Conservation (phyloP, 805 yeast species). For the Suhomyces pyralidae region DNA sequence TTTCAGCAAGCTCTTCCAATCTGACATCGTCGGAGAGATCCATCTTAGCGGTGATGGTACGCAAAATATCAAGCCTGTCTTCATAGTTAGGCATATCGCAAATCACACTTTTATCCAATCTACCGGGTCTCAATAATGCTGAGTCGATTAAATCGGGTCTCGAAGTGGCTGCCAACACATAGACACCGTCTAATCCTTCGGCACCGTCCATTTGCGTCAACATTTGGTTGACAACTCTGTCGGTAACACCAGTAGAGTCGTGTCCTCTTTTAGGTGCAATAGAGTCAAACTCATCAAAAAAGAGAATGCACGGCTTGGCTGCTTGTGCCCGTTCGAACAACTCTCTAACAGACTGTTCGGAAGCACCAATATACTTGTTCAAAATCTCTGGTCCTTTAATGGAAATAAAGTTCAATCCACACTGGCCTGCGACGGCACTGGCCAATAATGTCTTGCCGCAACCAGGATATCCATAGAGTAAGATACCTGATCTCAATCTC, state of each 20-base stretch:
- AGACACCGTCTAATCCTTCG: slow-evolving; percentile 90
- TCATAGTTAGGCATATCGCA: slow-evolving; percentile 79
- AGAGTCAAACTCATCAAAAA: slow-evolving; percentile 95
- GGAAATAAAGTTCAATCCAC: slow-evolving; percentile 89
- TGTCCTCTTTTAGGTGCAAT: slow-evolving; percentile 98
- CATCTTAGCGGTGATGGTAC: slow-evolving; percentile 60
- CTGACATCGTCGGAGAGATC: slow-evolving; percentile 48
- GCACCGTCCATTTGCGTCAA: slow-evolving; percentile 99
- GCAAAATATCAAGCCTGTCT: slow-evolving; percentile 73
- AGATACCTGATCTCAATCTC: slow-evolving; percentile 82
- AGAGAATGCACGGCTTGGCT: slow-evolving; percentile 88
- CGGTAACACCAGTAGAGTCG: slow-evolving; percentile 97
- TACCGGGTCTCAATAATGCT: slow-evolving; percentile 91
- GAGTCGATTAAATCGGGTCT: slow-evolving; percentile 95
- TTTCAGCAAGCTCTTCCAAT: slow-evolving; percentile 50
- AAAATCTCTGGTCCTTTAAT: slow-evolving; percentile 95
- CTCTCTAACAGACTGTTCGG: slow-evolving; percentile 92
- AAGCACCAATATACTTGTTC: slow-evolving; percentile 94
- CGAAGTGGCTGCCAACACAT: slow-evolving; percentile 93
- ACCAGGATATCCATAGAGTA: slow-evolving; percentile 94
- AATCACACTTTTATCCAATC: slow-evolving; percentile 86
- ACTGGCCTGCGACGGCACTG: slow-evolving; percentile 88
- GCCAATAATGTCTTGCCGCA: slow-evolving; percentile 95
- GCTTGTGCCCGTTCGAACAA: slow-evolving; percentile 91
- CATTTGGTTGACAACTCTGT: slow-evolving; percentile 94